A percentile compares a stretch with the other conserved stretches of the same genome.
Evolutionary conservation across 2,329 filamentous ascomycete genomes (phyloP).

Genomic region (Ceratocystis harringtonii): DNA sequence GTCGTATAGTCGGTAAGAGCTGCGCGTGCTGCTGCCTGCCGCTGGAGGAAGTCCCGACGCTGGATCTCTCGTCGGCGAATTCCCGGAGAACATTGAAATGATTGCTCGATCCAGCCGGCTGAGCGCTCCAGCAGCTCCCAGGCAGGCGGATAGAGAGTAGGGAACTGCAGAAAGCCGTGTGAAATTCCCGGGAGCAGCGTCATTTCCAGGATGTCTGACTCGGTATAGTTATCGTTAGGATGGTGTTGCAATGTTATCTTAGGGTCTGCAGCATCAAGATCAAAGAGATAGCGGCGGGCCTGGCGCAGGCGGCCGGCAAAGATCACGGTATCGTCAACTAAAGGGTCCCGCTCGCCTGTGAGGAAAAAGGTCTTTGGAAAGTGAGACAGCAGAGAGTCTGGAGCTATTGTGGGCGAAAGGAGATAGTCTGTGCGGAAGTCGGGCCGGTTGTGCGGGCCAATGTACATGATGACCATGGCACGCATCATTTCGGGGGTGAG

Average conservation of each 20-base stretch:
- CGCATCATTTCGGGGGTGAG: slow-evolving; percentile 97
- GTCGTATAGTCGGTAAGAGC: background rate
- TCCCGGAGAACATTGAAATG: slow-evolving; percentile 35
- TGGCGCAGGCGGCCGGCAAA: slow-evolving; percentile 80
- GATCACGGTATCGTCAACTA: slow-evolving; percentile 94
- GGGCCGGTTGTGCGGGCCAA: slow-evolving; percentile 82
- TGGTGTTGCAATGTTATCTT: slow-evolving; percentile 19
- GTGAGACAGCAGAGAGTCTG: slow-evolving; percentile 63
- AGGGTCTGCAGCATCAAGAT: slow-evolving; percentile 12
- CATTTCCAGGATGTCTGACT: slow-evolving; percentile 46
- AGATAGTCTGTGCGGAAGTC: slow-evolving; percentile 87
- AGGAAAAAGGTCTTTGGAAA: slow-evolving; percentile 93
- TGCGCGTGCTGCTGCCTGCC: slow-evolving; percentile 6
- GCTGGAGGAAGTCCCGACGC: background rate
- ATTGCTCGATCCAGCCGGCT: slow-evolving; percentile 65
- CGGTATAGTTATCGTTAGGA: slow-evolving; percentile 27
- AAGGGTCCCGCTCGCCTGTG: slow-evolving; percentile 84
- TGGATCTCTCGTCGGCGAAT: slow-evolving; percentile 11
- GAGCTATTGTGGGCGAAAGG: slow-evolving; percentile 77
- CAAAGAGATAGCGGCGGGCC: slow-evolving; percentile 18
- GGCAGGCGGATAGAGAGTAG: slow-evolving; percentile 70
- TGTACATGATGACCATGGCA: slow-evolving; percentile 95
- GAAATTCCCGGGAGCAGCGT: slow-evolving; percentile 74
- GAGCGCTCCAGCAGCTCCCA: slow-evolving; percentile 76
- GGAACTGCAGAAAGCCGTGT: slow-evolving; percentile 90